phyloP scores from a whole-genome alignment of 305 asterid species.

The Coffea humblotiana region DNA sequence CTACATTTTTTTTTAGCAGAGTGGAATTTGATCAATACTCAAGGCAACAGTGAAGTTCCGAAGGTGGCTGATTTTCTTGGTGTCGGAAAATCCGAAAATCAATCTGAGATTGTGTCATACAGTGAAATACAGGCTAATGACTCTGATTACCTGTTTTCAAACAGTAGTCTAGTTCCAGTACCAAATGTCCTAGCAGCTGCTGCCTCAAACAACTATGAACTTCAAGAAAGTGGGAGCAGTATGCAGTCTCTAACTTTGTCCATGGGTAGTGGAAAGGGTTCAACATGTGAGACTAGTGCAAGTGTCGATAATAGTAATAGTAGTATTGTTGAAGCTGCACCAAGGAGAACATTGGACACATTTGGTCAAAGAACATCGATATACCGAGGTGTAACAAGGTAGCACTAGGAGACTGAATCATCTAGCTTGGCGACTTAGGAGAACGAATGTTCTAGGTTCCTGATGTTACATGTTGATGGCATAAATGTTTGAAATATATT shows the following conservation, averaged over 20 bases:
- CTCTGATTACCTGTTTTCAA: conserved; percentile 49
- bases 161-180: conserved; percentile 39
- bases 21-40: conserved; percentile 60
- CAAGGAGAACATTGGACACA: conserved; percentile 68
- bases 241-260: conserved; percentile 74
- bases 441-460: neutral
- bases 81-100: conserved; percentile 47
- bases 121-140: conserved; percentile 49
- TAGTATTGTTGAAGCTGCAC: conserved; percentile 61
- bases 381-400: conserved; percentile 96
- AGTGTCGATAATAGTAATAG: conserved; percentile 43
- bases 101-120: conserved; percentile 50
- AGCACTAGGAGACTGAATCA: neutral
- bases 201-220: conserved; percentile 31
- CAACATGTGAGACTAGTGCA: conserved; percentile 44
- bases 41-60: conserved; percentile 55
- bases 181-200: conserved; percentile 38
- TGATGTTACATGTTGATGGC: neutral
- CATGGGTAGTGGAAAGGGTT: conserved; percentile 77
- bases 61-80: conserved; percentile 88
- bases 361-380: conserved; percentile 96
- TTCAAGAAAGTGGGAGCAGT: conserved; percentile 53
- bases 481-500: too few species aligned
- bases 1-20: conserved; percentile 29
- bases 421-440: neutral